Evolutionary conservation across 2,329 filamentous ascomycete species (phyloP).

Genomic region (Xylaria sp.): DNA sequence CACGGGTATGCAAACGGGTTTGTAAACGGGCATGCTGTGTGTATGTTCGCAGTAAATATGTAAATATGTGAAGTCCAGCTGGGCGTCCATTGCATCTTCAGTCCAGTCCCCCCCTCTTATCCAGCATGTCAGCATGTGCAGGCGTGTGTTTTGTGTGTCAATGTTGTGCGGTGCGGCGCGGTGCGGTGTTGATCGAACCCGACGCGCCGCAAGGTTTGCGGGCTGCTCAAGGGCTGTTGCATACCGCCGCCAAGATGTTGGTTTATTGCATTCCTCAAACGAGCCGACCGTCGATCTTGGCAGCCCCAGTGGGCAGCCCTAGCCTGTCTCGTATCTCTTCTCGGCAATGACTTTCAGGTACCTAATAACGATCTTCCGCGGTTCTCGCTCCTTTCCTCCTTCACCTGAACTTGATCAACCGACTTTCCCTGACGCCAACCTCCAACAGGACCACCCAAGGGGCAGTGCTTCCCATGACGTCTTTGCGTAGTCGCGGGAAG

Average conservation of each 20-base stretch:
- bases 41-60: no score
- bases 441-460: neutral
- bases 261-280: neutral
- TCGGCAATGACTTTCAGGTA: conserved; percentile 21
- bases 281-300: conserved; percentile 7
- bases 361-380: conserved; percentile 22
- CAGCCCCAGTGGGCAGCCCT: conserved; percentile 1
- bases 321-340: conserved; percentile 15
- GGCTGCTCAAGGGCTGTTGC: neutral
- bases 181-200: neutral
- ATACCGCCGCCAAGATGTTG: neutral
- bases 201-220: neutral
- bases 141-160: no score
- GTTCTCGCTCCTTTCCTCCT: conserved; percentile 21
- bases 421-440: conserved; percentile 1
- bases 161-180: no score
- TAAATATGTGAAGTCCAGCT: no score
- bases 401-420: conserved; percentile 18
- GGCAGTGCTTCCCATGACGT: neutral
- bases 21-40: no score
- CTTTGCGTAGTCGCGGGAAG: neutral
- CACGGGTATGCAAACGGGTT: no score
- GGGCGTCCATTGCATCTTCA: no score
- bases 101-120: no score
- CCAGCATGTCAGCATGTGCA: no score